Evolutionary conservation across 1,284 basidiomycete genomes (phyloP).

Genomic region (Leccinum subrobustum): DNA sequence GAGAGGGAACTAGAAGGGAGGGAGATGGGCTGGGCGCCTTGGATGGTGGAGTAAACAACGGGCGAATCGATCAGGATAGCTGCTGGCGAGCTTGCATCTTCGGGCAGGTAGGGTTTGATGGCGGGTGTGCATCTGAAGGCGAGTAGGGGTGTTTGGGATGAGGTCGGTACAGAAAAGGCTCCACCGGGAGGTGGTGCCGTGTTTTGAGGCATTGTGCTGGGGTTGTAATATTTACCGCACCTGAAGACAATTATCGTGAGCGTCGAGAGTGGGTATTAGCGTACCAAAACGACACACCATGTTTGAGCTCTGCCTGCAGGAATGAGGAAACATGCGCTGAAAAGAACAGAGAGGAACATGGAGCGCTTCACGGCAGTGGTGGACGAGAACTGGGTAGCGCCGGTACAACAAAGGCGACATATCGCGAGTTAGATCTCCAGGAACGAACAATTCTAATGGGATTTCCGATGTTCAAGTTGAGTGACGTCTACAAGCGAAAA

Average conservation of each 20-base stretch:
- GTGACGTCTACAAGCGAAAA: too few species aligned
- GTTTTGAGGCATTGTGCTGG: constrained; percentile 22
- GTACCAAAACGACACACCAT: constrained; percentile 29
- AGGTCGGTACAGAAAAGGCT: constrained; percentile 18
- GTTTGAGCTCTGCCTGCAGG: constrained; percentile 28
- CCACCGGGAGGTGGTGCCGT: constrained; percentile 29
- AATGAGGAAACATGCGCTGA: constrained; percentile 19
- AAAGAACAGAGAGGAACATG: constrained; percentile 12
- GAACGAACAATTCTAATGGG: too few species aligned
- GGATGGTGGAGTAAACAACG: constrained; percentile 27
- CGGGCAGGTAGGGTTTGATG: constrained; percentile 30
- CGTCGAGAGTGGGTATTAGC: neutral
- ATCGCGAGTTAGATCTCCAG: too few species aligned
- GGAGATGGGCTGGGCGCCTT: constrained; percentile 21
- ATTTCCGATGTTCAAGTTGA: too few species aligned
- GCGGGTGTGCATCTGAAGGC: constrained; percentile 33
- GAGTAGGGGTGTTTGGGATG: constrained; percentile 24
- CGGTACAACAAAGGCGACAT: neutral
- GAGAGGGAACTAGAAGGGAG: constrained; percentile 26
- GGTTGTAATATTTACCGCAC: constrained; percentile 33
- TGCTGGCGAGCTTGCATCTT: constrained; percentile 24
- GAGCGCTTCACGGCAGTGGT: constrained; percentile 7
- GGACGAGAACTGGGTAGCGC: neutral
- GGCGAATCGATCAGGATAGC: constrained; percentile 27
- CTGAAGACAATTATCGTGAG: constrained; percentile 11